Evolutionary conservation across 2,329 filamentous ascomycete genomes (phyloP), one percentile per base, ranked within the genome.

Genomic region (Didymella keratinophila): DNA sequence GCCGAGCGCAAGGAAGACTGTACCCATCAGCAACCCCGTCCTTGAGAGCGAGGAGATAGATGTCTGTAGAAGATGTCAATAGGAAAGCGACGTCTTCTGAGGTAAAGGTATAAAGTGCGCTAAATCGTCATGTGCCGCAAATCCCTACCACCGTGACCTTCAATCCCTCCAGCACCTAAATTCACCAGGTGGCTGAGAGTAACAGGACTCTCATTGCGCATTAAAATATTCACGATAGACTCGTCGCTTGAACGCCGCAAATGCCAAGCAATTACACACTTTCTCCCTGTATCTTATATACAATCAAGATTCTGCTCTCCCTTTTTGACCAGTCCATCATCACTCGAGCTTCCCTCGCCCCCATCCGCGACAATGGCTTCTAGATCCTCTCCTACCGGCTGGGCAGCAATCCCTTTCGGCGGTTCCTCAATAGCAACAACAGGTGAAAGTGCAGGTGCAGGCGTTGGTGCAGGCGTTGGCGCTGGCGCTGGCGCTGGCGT

Each of bases 281-380:
- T 12, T 7, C 5, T 2, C 16, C 21, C 2, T 20, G 14, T 9
- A 2, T 12, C 6, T 47, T 18, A 58, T n/a, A 51, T 45, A 20
- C 46, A 32, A n/a, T 54, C 50, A 2, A 58, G 8, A 11, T 50
- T 39, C 23, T 54, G 4, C 18, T 58, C 56, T 14, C 50, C 45
- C 34, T 50, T 58, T 45, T 58, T 58, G 2, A 45, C 34, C 1
- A 44, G n/a, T 14, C 50, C 45, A 16, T 48, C 50, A 4, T 58
- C 56, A 4, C 45, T 48, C 4, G 52, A 56, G 11, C 45, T 44
- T 8, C 10, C 20, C 8, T 44, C 45, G 9, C 49, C 10, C 0
- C 45, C 45, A 23, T 56, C 52, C 20, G 30, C 23, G n/a, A 27
- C 45, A 7, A 44, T 25, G 21, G 18, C 27, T 21, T 50, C 50